Base-by-base conservation (phyloP, 306 rosid genomes). In the Urtica urens region DNA sequence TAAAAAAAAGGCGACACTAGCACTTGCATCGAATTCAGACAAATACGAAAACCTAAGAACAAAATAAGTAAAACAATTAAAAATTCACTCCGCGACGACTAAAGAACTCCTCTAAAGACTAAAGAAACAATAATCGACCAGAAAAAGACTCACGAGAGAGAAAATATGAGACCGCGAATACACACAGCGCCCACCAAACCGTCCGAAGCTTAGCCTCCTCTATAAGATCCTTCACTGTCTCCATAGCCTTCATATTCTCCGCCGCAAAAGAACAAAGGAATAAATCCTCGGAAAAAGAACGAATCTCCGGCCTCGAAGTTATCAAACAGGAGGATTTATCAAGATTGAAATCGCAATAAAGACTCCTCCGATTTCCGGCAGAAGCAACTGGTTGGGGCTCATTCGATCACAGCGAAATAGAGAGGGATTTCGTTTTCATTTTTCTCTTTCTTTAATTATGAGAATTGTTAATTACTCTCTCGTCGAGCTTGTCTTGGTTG, bases 121-220 rank as follows among this genome's bases (percentile, higher is more conserved):
- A 3, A 35, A 35, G n/a, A n/a, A n/a, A 13, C 16, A 4, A n/a
- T 18, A 39, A 21, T 20, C 39, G 20, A 27, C 40, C 22, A 42
- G 42, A 38, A 4, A 44, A 21, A 11, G 0, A 45, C 68, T 85
- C 75, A 92, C 99, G 75, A 13, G 94, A 64, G 17, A 92, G 55
- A 59, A 92, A 78, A 70, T 82, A 82, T 5, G 99, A 67, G 65
- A 85, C 72, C 50, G 65, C 74, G 65, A 92, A 85, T 49, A 82
- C 67, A 67, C 75, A 85, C 51, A 92, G 68, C 24, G 81, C 75
- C 99, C 99, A 92, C 94, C 96, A 92, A 16, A 82, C 79, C 46
- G 81, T 49, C 43, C 99, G 94, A 31, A 82, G 67, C 64, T 85
- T 78, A 58, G 71, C 69, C 61, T 92, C 96, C 21, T 85, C 77